Conservation (phyloP, 2,329 filamentous ascomycete genomes). For the Stromatinia cepivora region DNA sequence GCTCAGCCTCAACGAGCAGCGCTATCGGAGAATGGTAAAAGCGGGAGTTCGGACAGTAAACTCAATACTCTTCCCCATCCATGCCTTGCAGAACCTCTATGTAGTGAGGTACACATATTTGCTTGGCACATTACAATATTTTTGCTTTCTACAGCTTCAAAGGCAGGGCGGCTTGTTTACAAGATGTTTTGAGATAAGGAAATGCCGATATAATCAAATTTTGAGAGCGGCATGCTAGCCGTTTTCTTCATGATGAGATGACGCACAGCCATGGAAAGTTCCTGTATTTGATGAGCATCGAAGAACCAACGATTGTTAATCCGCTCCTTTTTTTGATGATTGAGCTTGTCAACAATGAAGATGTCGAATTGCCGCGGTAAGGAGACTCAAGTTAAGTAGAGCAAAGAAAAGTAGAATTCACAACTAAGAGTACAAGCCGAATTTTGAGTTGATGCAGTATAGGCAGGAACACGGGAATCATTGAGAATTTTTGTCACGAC, state of each 20-base stretch:
- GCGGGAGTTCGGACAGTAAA: not conserved
- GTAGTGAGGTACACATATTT: too few species aligned
- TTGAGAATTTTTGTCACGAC: not conserved
- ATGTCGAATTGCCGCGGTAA: not conserved
- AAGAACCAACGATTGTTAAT: not conserved
- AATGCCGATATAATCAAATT: too few species aligned
- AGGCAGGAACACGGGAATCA: not conserved
- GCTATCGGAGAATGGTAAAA: not conserved
- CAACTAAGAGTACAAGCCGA: not conserved
- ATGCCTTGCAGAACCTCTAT: not conserved
- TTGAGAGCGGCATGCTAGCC: too few species aligned
- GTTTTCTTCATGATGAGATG: too few species aligned
- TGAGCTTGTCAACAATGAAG: not conserved
- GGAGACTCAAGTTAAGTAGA: not conserved
- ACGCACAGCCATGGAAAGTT: too few species aligned
- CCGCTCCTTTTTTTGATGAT: not conserved
- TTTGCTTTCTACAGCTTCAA: too few species aligned
- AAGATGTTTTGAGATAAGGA: not conserved
- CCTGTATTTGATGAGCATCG: too few species aligned
- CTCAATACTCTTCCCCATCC: not conserved
- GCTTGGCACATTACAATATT: not conserved
- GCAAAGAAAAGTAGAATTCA: not conserved
- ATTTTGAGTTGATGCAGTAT: not conserved
- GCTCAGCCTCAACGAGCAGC: not conserved
- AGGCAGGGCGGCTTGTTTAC: not conserved